These are phyloP conservation scores for Deinandra increscens DNA, from an alignment of 129 eudicot genomes.

Conservation along the genomic window DNA sequence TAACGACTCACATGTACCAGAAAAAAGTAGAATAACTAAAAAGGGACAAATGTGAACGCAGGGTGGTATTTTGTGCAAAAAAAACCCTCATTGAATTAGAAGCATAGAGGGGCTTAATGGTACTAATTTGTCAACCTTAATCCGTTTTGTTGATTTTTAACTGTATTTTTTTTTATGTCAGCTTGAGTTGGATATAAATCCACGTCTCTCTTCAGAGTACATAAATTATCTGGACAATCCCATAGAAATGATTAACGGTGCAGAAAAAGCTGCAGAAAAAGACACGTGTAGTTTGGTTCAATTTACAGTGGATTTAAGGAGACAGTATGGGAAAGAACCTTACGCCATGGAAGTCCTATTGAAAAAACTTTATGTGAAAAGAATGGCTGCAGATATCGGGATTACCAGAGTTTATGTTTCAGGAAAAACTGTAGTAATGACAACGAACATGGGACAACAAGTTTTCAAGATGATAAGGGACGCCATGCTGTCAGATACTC, in stretches of 20 bases:
- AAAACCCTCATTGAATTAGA: background rate
- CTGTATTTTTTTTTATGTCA: slow-evolving; percentile 28
- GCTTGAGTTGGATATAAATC: slow-evolving; percentile 82
- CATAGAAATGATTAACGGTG: slow-evolving; percentile 66
- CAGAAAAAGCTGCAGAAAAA: slow-evolving; percentile 81
- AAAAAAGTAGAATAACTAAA: slow-evolving; percentile 1
- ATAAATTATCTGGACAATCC: slow-evolving; percentile 92
- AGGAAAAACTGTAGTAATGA: slow-evolving; percentile 79
- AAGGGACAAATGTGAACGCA: background rate
- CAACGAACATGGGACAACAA: slow-evolving; percentile 63
- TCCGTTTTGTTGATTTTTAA: background rate
- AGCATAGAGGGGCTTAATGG: background rate
- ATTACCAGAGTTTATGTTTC: slow-evolving; percentile 69
- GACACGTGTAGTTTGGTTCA: slow-evolving; percentile 71
- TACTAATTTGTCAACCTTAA: background rate
- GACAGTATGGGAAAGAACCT: slow-evolving; percentile 92
- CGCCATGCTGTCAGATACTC: slow-evolving; percentile 63
- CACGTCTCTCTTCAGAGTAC: slow-evolving; percentile 93
- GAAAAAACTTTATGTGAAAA: slow-evolving; percentile 80
- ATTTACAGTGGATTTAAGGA: slow-evolving; percentile 73
- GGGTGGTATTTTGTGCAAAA: background rate
- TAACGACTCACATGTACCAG: background rate
- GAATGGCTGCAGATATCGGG: slow-evolving; percentile 98
- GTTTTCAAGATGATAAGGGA: slow-evolving; percentile 79
- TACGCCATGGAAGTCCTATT: slow-evolving; percentile 85